Evolutionary conservation across 148 eudicot species (phyloP).

Genomic region (Limonium bicolor): DNA sequence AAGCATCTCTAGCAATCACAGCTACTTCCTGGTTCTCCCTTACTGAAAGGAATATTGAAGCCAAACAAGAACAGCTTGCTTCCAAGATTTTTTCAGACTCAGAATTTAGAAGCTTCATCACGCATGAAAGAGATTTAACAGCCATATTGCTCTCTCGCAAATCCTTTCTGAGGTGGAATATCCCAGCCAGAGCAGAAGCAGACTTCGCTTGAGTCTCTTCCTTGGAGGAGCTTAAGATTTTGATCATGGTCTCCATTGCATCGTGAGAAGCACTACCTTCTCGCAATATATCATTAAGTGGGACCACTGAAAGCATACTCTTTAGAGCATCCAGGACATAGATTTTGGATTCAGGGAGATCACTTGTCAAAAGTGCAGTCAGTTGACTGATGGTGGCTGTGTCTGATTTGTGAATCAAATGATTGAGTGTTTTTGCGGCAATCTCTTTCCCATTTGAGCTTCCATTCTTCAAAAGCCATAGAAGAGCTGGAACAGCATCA

Average conservation of each 20-base stretch:
- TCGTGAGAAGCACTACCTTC: constrained; percentile 98
- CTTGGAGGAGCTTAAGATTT: constrained; percentile 52
- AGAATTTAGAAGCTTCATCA: constrained; percentile 46
- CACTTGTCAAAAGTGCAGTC: constrained; percentile 81
- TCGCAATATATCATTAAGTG: constrained; percentile 61
- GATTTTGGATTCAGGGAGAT: constrained; percentile 88
- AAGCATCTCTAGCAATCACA: constrained; percentile 57
- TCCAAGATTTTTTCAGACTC: constrained; percentile 57
- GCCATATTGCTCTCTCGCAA: constrained; percentile 78
- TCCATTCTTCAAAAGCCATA: constrained; percentile 95
- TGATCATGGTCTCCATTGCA: constrained; percentile 84
- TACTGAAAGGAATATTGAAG: constrained; percentile 83
- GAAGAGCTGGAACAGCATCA: constrained; percentile 96
- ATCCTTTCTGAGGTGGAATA: constrained; percentile 74
- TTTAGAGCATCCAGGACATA: constrained; percentile 84
- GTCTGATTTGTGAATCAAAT: constrained; percentile 93
- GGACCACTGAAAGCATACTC: constrained; percentile 79
- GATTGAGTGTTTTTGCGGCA: constrained; percentile 90
- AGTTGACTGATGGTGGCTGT: constrained; percentile 95
- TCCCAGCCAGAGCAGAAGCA: constrained; percentile 79
- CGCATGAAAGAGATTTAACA: constrained; percentile 50
- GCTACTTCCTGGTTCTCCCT: constrained; percentile 73
- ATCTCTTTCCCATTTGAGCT: constrained; percentile 90
- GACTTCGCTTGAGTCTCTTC: constrained; percentile 95
- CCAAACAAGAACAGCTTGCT: constrained; percentile 62